These are phyloP conservation scores for Prunus persica DNA, from an alignment of 306 rosid genomes.

Conservation along the genomic window Prunus_persica_NCBIv2 NC_034010.1:18537501-18538000, in stretches of 20 bases:
- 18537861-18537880: conserved; percentile 31
- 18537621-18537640: neutral
- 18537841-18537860: conserved; percentile 35
- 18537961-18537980: neutral
- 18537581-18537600: neutral
- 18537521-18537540: neutral
- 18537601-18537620: neutral
- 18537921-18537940: conserved; percentile 7
- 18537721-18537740: conserved; percentile 52
- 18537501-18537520: too few species aligned
- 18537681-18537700: conserved; percentile 43
- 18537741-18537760: conserved; percentile 51
- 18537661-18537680: conserved; percentile 19
- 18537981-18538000: neutral
- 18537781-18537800: conserved; percentile 47
- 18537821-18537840: conserved; percentile 51
- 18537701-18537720: conserved; percentile 45
- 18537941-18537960: conserved; percentile 30
- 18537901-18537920: neutral
- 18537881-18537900: neutral
- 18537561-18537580: neutral
- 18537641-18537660: neutral
- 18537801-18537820: conserved; percentile 62
- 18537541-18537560: neutral
- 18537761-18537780: conserved; percentile 41